Conservation (phyloP, 495 filamentous ascomycete species). For the Penicillium turbatum region DNA sequence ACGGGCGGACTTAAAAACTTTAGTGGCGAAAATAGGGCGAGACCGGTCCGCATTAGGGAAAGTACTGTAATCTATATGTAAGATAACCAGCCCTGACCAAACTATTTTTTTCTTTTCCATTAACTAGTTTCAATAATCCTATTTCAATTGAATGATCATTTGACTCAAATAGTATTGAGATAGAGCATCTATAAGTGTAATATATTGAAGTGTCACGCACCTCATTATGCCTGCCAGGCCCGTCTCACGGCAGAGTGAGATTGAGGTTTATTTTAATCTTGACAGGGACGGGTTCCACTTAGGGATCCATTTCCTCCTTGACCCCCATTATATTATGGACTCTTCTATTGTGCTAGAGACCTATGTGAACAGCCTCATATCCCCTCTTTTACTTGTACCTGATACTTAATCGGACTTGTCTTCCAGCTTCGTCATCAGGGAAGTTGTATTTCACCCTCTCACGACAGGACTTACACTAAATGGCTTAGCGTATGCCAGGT, state of each 20-base stretch:
- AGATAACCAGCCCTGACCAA: constrained; percentile 9
- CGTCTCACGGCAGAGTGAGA: constrained; percentile 4
- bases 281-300: neutral
- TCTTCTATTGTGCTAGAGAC: too few species aligned
- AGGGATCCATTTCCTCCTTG: too few species aligned
- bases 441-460: constrained; percentile 16
- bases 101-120: neutral
- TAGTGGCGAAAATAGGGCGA: neutral
- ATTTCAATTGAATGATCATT: neutral
- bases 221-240: neutral
- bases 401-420: constrained; percentile 12
- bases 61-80: constrained; percentile 11
- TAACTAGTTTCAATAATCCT: neutral
- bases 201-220: too few species aligned
- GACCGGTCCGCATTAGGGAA: constrained; percentile 9
- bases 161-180: too few species aligned
- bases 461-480: constrained; percentile 9
- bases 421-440: constrained; percentile 19
- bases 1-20: constrained; percentile 15
- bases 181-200: too few species aligned
- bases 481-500: constrained; percentile 11
- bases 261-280: constrained; percentile 6
- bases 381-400: too few species aligned
- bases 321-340: too few species aligned
- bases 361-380: too few species aligned